Conservation (phyloP, 371 early-diverging fungal genomes). For the Vairimorpha necatrix region DNA sequence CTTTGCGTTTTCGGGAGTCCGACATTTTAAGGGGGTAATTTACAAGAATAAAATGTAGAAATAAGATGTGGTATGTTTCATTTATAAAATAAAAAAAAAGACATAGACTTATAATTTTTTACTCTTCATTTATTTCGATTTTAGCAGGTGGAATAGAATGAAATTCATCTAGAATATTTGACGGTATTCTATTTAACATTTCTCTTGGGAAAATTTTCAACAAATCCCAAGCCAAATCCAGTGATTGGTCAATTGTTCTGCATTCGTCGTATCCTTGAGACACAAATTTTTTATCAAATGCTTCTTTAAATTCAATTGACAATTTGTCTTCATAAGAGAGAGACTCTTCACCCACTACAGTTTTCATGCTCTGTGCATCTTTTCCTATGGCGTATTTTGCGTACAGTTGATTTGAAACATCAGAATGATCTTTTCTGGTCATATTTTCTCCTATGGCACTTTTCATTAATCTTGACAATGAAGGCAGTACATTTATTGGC, state of each 20-base stretch:
- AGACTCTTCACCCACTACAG: slow-evolving; percentile 99
- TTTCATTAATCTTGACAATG: slow-evolving; percentile 98
- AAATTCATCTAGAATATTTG: slow-evolving; percentile 83
- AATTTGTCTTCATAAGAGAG: slow-evolving; percentile 94
- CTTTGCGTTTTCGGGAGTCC: slow-evolving; percentile 41
- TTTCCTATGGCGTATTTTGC: slow-evolving; percentile 99
- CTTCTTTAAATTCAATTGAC: slow-evolving; percentile 92
- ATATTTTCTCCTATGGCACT: slow-evolving; percentile 97
- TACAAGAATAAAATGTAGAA: background rate
- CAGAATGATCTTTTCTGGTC: slow-evolving; percentile 97
- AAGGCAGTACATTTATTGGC: slow-evolving; percentile 98
- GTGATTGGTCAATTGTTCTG: slow-evolving; percentile 87
- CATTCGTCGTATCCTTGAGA: slow-evolving; percentile 87
- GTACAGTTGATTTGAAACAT: slow-evolving; percentile 98
- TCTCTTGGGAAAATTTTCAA: slow-evolving; percentile 99
- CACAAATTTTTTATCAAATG: slow-evolving; percentile 94
- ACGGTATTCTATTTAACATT: slow-evolving; percentile 96
- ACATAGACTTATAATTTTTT: too few relatives aligned
- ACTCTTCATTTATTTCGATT: background rate
- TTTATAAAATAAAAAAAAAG: background rate
- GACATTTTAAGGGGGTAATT: background rate
- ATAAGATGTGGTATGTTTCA: background rate
- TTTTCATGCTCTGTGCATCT: slow-evolving; percentile 99
- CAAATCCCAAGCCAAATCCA: slow-evolving; percentile 96
- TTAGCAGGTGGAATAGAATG: slow-evolving; percentile 66